These are phyloP conservation scores for Monilinia laxa DNA, from an alignment of 2,329 filamentous ascomycete genomes.

Conservation along the genomic window DNA sequence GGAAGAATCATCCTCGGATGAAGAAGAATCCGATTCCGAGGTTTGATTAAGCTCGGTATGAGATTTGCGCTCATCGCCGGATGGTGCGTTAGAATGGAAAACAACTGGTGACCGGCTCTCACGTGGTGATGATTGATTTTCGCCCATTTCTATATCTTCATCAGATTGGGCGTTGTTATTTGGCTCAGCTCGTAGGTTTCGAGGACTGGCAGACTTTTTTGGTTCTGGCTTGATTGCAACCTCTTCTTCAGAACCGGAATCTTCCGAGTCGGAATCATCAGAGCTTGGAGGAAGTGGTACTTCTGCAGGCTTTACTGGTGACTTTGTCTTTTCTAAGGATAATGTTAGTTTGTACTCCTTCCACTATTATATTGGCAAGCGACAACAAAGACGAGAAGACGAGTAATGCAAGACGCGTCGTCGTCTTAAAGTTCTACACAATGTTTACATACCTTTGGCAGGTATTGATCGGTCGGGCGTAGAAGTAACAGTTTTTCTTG, in stretches of 20 bases:
- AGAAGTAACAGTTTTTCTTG: not conserved
- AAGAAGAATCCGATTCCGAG: not conserved
- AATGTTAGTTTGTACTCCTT: conserved; percentile 4
- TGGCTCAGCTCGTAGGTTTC: not conserved
- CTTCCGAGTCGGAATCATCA: conserved; percentile 13
- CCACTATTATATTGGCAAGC: not conserved
- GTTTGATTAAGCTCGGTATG: not conserved
- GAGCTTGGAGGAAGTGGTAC: conserved; percentile 13
- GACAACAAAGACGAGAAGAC: not conserved
- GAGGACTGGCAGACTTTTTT: conserved; percentile 2
- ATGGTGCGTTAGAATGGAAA: conserved; percentile 26
- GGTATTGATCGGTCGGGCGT: not conserved
- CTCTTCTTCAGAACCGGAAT: conserved; percentile 26
- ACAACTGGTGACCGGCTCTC: conserved; percentile 38
- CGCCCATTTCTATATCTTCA: conserved; percentile 27
- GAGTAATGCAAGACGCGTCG: not conserved
- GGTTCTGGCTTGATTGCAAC: not conserved
- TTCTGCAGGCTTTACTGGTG: conserved; percentile 7
- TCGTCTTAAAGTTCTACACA: not conserved
- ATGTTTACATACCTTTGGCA: conserved; percentile 18
- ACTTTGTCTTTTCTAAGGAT: conserved; percentile 8
- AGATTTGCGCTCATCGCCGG: conserved; percentile 13
- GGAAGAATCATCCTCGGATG: conserved; percentile 13
- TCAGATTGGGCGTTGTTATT: conserved; percentile 15
- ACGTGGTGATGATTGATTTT: conserved; percentile 31